These are phyloP conservation scores for Annulohypoxylon bovei DNA, from an alignment of 495 filamentous ascomycete genomes.

Conservation along the genomic window DNA sequence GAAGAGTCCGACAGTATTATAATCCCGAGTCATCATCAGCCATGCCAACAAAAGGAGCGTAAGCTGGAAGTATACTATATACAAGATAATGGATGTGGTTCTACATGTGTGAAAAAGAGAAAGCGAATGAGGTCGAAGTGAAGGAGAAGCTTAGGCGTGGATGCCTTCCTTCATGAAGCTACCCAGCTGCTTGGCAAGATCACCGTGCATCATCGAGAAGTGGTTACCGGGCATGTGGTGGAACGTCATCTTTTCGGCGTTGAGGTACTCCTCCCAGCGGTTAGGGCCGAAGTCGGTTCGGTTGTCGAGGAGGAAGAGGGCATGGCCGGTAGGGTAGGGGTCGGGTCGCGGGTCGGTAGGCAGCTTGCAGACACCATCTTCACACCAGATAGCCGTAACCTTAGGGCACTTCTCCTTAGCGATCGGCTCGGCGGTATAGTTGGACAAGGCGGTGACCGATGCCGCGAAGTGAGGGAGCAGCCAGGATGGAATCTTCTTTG, in stretches of 20 bases:
- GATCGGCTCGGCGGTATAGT: slow-evolving; percentile 71
- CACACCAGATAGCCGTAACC: slow-evolving; percentile 79
- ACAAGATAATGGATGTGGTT: slow-evolving; percentile 12
- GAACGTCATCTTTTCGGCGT: slow-evolving; percentile 68
- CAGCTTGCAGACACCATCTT: slow-evolving; percentile 80
- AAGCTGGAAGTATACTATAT: slow-evolving; percentile 21
- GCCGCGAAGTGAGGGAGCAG: slow-evolving; percentile 85
- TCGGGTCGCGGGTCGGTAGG: slow-evolving; percentile 75
- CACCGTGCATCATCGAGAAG: slow-evolving; percentile 76
- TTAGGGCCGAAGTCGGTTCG: slow-evolving; percentile 80
- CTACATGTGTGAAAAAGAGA: not conserved
- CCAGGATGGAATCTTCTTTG: slow-evolving; percentile 75
- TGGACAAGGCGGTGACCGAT: slow-evolving; percentile 77
- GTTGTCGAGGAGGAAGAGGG: slow-evolving; percentile 82
- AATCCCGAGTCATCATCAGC: slow-evolving; percentile 26
- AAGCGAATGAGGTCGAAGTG: not conserved
- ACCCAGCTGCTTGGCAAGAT: slow-evolving; percentile 56
- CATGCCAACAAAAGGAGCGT: slow-evolving; percentile 30
- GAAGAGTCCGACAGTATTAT: slow-evolving; percentile 24
- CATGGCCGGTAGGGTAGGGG: slow-evolving; percentile 75
- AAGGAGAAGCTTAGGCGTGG: slow-evolving; percentile 4
- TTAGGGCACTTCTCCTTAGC: slow-evolving; percentile 65
- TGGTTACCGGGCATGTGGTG: slow-evolving; percentile 74
- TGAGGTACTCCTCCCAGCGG: slow-evolving; percentile 80
- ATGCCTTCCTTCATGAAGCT: slow-evolving; percentile 52